Evolutionary conservation across 2,329 filamentous ascomycete genomes (phyloP).

Genomic region (Ophiocordyceps polyrhachis-furcata): DNA sequence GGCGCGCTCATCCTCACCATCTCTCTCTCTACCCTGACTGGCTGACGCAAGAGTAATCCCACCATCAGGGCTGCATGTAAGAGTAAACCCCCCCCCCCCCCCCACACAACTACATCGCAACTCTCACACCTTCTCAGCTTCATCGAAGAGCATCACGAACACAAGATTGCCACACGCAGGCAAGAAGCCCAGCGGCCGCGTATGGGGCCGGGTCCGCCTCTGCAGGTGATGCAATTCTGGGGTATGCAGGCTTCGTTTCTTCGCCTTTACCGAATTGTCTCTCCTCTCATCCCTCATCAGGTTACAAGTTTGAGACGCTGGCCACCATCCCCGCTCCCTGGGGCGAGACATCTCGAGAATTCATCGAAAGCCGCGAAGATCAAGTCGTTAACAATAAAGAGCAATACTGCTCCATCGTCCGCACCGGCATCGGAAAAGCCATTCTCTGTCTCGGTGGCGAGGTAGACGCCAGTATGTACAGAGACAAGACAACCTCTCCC

Average conservation of each 20-base stretch:
- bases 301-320: constrained; percentile 92
- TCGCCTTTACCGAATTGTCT: neutral
- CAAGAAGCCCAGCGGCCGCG: constrained; percentile 25
- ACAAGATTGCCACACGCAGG: constrained; percentile 44
- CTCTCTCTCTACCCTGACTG: neutral
- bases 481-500: neutral
- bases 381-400: constrained; percentile 70
- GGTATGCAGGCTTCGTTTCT: constrained; percentile 27
- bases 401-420: constrained; percentile 90
- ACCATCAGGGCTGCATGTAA: constrained; percentile 32
- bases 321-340: constrained; percentile 59
- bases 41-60: constrained; percentile 1
- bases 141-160: constrained; percentile 75
- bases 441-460: constrained; percentile 74
- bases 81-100: constrained; percentile 5
- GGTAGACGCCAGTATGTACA: constrained; percentile 57
- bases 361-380: constrained; percentile 58
- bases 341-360: constrained; percentile 50
- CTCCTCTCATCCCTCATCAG: constrained; percentile 21
- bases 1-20: constrained; percentile 24
- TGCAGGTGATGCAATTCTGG: constrained; percentile 84
- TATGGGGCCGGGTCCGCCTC: constrained; percentile 27
- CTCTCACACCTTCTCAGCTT: constrained; percentile 38
- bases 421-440: constrained; percentile 64
- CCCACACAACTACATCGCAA: neutral